These are phyloP conservation scores for Limonomyces culmigenus DNA, from an alignment of 1,284 basidiomycete genomes.

Conservation along the genomic window DNA sequence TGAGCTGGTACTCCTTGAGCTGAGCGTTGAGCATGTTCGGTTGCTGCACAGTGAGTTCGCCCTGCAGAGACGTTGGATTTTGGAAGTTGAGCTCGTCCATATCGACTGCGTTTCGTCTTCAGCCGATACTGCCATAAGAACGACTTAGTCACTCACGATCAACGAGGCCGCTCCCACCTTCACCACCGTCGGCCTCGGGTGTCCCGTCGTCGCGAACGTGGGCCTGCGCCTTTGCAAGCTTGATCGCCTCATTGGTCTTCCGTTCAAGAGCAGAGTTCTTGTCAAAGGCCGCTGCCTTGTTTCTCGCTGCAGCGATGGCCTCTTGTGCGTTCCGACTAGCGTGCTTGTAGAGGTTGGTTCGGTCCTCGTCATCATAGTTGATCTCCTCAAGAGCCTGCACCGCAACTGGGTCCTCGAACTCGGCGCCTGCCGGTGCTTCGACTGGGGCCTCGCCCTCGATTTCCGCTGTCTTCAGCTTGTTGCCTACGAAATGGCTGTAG, in stretches of 20 bases:
- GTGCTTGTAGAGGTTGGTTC: conserved; percentile 79
- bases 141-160: conserved; percentile 35
- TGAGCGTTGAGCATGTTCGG: conserved; percentile 95
- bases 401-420: conserved; percentile 40
- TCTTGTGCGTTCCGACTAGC: conserved; percentile 85
- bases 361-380: conserved; percentile 92
- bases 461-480: conserved; percentile 92
- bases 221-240: conserved; percentile 47
- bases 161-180: conserved; percentile 37
- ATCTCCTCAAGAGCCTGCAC: too few species aligned
- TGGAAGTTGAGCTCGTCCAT: conserved; percentile 98
- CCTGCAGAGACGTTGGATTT: conserved; percentile 89
- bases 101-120: conserved; percentile 40
- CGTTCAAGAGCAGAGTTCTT: conserved; percentile 63
- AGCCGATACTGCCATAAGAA: conserved; percentile 2
- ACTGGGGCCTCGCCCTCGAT: conserved; percentile 57
- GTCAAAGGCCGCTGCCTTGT: conserved; percentile 80
- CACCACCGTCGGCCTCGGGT: conserved; percentile 12
- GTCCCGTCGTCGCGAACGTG: conserved; percentile 35
- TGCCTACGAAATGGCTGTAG: conserved; percentile 98
- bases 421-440: conserved; percentile 30
- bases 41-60: conserved; percentile 76
- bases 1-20: conserved; percentile 97
- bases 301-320: conserved; percentile 68
- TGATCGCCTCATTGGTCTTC: conserved; percentile 62